Percentiles rank a stretch among this genome's conserved stretches.
Conservation (phyloP, 2,329 filamentous ascomycete genomes). For the Alternaria sp. region DNA sequence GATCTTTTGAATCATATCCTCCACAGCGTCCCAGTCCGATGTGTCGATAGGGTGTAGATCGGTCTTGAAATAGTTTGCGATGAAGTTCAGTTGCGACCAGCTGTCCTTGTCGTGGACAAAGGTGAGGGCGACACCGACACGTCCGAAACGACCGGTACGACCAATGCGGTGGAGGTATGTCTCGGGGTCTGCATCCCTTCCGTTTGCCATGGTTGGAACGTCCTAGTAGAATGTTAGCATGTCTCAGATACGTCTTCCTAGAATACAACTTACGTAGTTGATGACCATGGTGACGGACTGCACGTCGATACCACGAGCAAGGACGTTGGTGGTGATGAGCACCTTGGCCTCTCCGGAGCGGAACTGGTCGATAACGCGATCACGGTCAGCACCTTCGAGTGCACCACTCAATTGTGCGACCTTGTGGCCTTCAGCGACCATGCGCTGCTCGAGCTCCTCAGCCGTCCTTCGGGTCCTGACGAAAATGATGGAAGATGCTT, state of each 20-base stretch:
- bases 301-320: slow-evolving; percentile 94
- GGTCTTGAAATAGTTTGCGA: slow-evolving; percentile 80
- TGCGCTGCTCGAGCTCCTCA: slow-evolving; percentile 81
- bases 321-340: slow-evolving; percentile 95
- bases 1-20: slow-evolving; percentile 78
- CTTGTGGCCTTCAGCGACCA: slow-evolving; percentile 88
- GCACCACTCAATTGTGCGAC: slow-evolving; percentile 90
- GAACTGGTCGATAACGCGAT: slow-evolving; percentile 86
- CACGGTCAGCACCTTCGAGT: slow-evolving; percentile 83
- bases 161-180: slow-evolving; percentile 98
- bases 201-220: slow-evolving; percentile 64
- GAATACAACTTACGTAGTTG: slow-evolving; percentile 73
- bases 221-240: slow-evolving; percentile 47
- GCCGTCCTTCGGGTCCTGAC: slow-evolving; percentile 92
- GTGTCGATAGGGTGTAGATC: slow-evolving; percentile 83
- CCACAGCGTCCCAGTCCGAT: slow-evolving; percentile 89
- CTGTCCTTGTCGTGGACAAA: slow-evolving; percentile 89
- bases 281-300: slow-evolving; percentile 95
- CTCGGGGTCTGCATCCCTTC: slow-evolving; percentile 78
- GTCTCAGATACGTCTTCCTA: not conserved
- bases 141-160: slow-evolving; percentile 94
- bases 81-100: slow-evolving; percentile 80
- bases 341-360: slow-evolving; percentile 89
- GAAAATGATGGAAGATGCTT: slow-evolving; percentile 97
- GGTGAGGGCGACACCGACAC: slow-evolving; percentile 93